Evolutionary conservation across 139 green algal genomes (phyloP), one percentile per base, ranked within the genome.

Genomic region (Diplosphaera chodatii): DNA sequence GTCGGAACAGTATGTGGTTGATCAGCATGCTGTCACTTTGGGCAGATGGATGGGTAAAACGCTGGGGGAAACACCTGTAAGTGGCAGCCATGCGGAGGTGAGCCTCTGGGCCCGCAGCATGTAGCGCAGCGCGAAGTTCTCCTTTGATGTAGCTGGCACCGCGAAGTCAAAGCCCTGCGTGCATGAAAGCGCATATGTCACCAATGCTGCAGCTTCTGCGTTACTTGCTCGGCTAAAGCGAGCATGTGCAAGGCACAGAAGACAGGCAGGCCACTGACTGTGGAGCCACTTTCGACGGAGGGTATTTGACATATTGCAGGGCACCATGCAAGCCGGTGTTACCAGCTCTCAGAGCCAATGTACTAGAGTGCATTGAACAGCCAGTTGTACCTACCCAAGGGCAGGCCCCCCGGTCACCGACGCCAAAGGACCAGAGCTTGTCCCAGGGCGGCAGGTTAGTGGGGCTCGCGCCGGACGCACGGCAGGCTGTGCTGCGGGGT

Each of bases 401-500:
- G 82, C 83, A 88, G 22, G 8, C 33, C 25, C 77, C 77, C 0
- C 77, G 66, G 20, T 31, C 22, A 2, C 67, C 67, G n/a, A 55
- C 33, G 16, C 21, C 29, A n/a, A 81, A 67, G 27, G 63, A 23
- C 70, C 72, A 76, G 40, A 29, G 27, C 37, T 37, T 64, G 28
- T 25, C 30, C 30, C 66, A 70, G 25, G 41, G n/a, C 29, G 40
- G 64, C 67, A 68, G 37, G 23, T 25, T 40, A 37, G 34, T 55
- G 18, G 3, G 29, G 15, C 20, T 27, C 20, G 20, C 27, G 22
- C 40, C 22, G 21, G 25, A 13, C 2, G 37, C 62, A 20, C 80
- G 69, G 72, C 82, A 87, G 25, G 77, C 80, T 21, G 72, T 77
- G 4, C 70, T 70, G 22, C 79, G 40, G 18, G 48, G 30, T 18